Percentiles rank a stretch among this genome's conserved stretches.
phyloP scores from a whole-genome alignment of 2,329 filamentous ascomycete species.

The Chaetomiaceae sp. region DNA sequence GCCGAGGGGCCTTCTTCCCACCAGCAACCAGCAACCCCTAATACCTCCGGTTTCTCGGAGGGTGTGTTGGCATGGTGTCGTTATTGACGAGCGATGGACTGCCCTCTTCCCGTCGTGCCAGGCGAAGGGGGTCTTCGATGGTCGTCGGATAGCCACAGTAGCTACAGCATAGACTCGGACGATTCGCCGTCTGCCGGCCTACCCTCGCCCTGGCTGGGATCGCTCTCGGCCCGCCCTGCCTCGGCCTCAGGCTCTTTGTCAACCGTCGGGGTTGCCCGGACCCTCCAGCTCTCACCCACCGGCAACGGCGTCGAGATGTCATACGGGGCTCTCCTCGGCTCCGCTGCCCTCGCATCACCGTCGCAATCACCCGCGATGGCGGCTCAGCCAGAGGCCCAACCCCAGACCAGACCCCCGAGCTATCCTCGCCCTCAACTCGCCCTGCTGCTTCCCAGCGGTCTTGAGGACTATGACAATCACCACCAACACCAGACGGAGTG shows the following conservation, averaged over 20 bases:
- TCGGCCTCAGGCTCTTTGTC: constrained; percentile 32
- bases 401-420: constrained; percentile 41
- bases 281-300: constrained; percentile 49
- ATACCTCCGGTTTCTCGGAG: constrained; percentile 9
- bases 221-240: constrained; percentile 26
- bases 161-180: constrained; percentile 40
- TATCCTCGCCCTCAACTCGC: constrained; percentile 31
- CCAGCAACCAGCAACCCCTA: constrained; percentile 12
- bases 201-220: constrained; percentile 34
- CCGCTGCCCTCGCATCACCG: constrained; percentile 26
- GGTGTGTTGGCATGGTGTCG: constrained; percentile 37
- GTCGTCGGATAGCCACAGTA: constrained; percentile 37
- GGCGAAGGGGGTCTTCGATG: constrained; percentile 42
- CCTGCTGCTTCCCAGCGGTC: constrained; percentile 32
- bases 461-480: not conserved
- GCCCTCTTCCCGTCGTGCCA: constrained; percentile 37
- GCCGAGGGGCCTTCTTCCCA: constrained; percentile 12
- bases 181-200: constrained; percentile 34
- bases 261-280: constrained; percentile 30
- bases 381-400: constrained; percentile 41
- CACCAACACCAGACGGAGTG: constrained; percentile 38
- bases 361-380: constrained; percentile 38
- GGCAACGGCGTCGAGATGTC: constrained; percentile 45
- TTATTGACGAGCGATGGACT: constrained; percentile 45
- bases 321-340: constrained; percentile 19